Base-by-base conservation (phyloP, 2,329 filamentous ascomycete genomes). In the Claviceps sp. region DNA sequence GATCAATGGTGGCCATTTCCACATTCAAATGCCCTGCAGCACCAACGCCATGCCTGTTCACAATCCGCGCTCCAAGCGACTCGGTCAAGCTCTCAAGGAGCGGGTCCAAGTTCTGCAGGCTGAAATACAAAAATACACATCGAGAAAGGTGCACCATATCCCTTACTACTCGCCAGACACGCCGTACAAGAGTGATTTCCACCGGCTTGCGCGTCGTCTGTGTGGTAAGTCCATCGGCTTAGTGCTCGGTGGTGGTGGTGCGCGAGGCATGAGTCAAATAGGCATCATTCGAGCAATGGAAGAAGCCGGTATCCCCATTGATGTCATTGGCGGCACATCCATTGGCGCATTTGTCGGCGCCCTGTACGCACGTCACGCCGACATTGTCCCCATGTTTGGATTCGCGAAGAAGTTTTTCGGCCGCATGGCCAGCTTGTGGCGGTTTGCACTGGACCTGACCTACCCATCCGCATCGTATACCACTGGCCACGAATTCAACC, bases 371-470 rank as follows among this genome's bases (percentile, higher is more conserved):
- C 86, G 91, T 52, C 93, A 98, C 64, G 93, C 91, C 9, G 94
- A 98, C 62, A 83, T 96, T 1, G 91, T 98, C 4, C 93, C 93
- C 13, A 95, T 97, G 79, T 95, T 95, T 61, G 93, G 93, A 0
- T 80, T 94, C 45, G 89, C 89, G 14, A 98, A 98, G 77, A 96
- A 96, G 65, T 98, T 98, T 66, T 81, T 93, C 0, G 90, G 93
- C 4, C 85, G 94, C n/a, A 98, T 98, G 94, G 88, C 88, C 45
- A 97, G 91, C 67, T 88, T 97, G 70, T 98, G 93, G 93, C 82
- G 93, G n/a, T 96, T 98, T 65, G 90, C 90, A 1, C 74, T 98
- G 2, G 93, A 98, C 63, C 69, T 98, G 60, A 98, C 93, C 0
- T 98, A 98, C 65, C 93, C 93, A 0, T 93, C 91, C 5, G 88